Evolutionary conservation across 2,329 filamentous ascomycete species (phyloP), one percentile per base, ranked within the genome.

Genomic region (Colletotrichum tanaceti): DNA sequence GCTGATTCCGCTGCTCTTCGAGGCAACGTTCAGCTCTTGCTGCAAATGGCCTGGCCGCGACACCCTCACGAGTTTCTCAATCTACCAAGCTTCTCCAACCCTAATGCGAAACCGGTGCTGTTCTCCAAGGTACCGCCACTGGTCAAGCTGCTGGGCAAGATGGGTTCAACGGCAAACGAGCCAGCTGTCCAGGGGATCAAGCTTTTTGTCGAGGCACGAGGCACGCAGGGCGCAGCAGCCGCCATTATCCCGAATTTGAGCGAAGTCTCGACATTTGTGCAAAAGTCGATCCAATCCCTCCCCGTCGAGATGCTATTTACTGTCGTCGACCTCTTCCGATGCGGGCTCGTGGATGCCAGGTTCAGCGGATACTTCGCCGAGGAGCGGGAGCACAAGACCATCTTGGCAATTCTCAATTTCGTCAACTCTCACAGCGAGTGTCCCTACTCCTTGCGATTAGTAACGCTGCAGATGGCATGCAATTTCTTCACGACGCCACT

Each of bases 331-430:
- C 86, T 99, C 1, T 86, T 97, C 58, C 88, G 96, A 24, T 87
- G 92, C 71, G 87, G 92, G 0, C 87, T 97, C 65, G 84, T 90
- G 14, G 95, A 98, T 74, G 84, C 90, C 0, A 89, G 94, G 46
- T 84, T 97, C 18, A 93, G 92, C 70, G 91, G 91, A 20, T 97
- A 89, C 79, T 94, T 94, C 71, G 93, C 93, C 1, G 91, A 96
- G 76, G 93, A 98, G 77, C 77, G 83, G 18, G 82, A 83, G 10
- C 89, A 92, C 65, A 79, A 81, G 60, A 93, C 91, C 0, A 81
- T 95, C 16, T 76, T 85, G 41, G 82, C 86, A 0, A 79, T 97
- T 2, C 77, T 93, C 3, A 79, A 86, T 3, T 80, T 87, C 44
- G 86, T 93, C 52, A 89, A 87, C 71, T 77, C 81, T 6, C 83